These are phyloP conservation scores for Tolypocladium guangdongense DNA, from an alignment of 2,329 filamentous ascomycete species.

Conservation along the genomic window DNA sequence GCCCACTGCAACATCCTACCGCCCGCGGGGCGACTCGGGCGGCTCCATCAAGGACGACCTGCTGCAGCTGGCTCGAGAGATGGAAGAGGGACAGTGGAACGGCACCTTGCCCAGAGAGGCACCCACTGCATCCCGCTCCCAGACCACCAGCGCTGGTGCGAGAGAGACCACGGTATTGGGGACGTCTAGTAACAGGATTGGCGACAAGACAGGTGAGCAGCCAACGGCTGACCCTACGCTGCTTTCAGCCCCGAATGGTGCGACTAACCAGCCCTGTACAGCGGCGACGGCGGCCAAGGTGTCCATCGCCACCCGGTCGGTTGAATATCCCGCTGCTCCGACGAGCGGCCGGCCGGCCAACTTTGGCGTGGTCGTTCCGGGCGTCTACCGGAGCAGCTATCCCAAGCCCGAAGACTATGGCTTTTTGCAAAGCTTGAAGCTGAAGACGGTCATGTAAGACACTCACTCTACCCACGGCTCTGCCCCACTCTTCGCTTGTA, in stretches of 20 bases:
- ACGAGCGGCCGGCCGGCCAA: slow-evolving; percentile 45
- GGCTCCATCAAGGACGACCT: slow-evolving; percentile 17
- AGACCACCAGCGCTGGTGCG: slow-evolving; percentile 3
- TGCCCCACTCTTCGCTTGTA: background rate
- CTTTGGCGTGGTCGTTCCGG: slow-evolving; percentile 63
- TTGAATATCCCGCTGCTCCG: slow-evolving; percentile 11
- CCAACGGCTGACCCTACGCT: background rate
- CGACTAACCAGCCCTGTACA: background rate
- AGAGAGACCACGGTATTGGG: background rate
- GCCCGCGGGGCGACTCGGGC: slow-evolving; percentile 18
- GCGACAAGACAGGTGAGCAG: slow-evolving; percentile 1
- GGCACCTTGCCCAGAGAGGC: slow-evolving; percentile 7
- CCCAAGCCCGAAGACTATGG: slow-evolving; percentile 59
- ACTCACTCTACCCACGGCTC: background rate
- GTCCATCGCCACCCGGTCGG: slow-evolving; percentile 2
- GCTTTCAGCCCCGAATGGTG: background rate
- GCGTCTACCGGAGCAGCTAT: slow-evolving; percentile 75
- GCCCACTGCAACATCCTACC: slow-evolving; percentile 10
- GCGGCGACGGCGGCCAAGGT: background rate
- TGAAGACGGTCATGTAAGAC: slow-evolving; percentile 71
- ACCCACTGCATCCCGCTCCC: slow-evolving; percentile 7
- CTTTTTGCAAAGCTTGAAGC: slow-evolving; percentile 54
- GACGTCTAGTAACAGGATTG: background rate
- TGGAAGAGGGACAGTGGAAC: slow-evolving; percentile 12
- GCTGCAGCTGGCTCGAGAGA: slow-evolving; percentile 9